phyloP scores from a whole-genome alignment of 2,329 filamentous ascomycete genomes.

The Tolypocladium album region DNA sequence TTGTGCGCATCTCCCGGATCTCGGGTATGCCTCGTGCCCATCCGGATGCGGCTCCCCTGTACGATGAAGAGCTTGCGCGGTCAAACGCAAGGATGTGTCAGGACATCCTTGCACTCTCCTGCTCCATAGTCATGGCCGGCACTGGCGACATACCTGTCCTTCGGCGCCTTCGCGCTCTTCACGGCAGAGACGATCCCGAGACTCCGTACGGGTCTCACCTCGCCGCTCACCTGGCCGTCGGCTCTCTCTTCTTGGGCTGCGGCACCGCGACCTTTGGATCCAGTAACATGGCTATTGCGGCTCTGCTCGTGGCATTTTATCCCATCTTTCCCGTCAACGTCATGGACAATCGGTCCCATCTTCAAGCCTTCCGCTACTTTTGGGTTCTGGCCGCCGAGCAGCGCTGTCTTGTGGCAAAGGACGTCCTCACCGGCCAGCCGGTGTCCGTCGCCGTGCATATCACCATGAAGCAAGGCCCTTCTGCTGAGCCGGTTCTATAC shows the following conservation, averaged over 20 bases:
- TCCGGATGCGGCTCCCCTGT: constrained; percentile 34
- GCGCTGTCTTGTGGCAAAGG: constrained; percentile 77
- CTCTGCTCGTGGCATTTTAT: constrained; percentile 85
- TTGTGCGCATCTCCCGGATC: constrained; percentile 65
- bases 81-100: constrained; percentile 85
- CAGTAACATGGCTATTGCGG: constrained; percentile 75
- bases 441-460: constrained; percentile 64
- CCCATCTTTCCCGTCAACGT: constrained; percentile 83
- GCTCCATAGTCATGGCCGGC: constrained; percentile 87
- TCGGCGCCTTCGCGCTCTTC: constrained; percentile 73
- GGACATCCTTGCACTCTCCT: constrained; percentile 72
- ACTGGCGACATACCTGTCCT: constrained; percentile 83
- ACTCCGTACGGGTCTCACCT: constrained; percentile 91
- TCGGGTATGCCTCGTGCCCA: constrained; percentile 18
- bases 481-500: constrained; percentile 25
- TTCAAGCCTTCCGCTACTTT: constrained; percentile 93
- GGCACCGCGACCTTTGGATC: constrained; percentile 89
- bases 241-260: constrained; percentile 81
- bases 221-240: constrained; percentile 84
- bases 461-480: constrained; percentile 35
- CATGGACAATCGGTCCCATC: constrained; percentile 86
- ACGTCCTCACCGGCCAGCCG: constrained; percentile 73
- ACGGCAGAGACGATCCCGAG: constrained; percentile 74
- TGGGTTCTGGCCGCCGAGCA: constrained; percentile 92
- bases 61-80: constrained; percentile 75